Conservation (phyloP, 495 filamentous ascomycete species). For the Neurospora tetraspora region DNA sequence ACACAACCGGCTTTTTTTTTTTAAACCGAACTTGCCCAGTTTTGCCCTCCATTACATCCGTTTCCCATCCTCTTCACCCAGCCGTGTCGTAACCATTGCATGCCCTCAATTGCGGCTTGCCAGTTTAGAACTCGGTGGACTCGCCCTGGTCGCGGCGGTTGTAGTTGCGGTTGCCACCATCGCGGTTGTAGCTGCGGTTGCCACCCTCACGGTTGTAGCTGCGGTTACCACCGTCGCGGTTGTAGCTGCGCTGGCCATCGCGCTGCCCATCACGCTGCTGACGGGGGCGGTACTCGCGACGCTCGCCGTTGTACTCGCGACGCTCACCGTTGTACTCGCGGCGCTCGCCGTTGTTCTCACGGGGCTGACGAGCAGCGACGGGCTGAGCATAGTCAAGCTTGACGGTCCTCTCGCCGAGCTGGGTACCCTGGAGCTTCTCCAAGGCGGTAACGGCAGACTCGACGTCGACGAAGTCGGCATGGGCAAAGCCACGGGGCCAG, state of each 20-base stretch:
- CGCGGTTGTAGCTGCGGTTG: not conserved
- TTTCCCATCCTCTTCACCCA: not conserved
- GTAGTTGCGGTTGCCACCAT: not conserved
- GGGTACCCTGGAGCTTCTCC: conserved; percentile 44
- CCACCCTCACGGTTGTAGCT: not conserved
- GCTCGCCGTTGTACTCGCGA: not conserved
- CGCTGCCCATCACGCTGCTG: not conserved
- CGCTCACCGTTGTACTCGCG: not conserved
- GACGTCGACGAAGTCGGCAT: conserved; percentile 71
- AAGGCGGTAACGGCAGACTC: conserved; percentile 48
- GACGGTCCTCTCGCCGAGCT: conserved; percentile 56
- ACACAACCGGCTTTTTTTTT: not conserved
- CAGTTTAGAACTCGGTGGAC: not conserved
- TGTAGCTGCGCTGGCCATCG: not conserved
- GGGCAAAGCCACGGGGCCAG: conserved; percentile 78
- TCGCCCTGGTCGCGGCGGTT: not conserved
- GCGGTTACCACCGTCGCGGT: not conserved
- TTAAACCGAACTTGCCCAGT: not conserved
- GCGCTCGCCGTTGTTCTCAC: not conserved
- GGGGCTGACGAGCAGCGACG: not conserved
- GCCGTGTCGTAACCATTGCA: not conserved
- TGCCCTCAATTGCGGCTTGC: not conserved
- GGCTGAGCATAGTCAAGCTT: conserved; percentile 50
- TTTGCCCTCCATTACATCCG: not conserved
- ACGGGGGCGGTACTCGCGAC: not conserved